Conservation (phyloP, 345 rosid species). For the Acer saccharum region DNA sequence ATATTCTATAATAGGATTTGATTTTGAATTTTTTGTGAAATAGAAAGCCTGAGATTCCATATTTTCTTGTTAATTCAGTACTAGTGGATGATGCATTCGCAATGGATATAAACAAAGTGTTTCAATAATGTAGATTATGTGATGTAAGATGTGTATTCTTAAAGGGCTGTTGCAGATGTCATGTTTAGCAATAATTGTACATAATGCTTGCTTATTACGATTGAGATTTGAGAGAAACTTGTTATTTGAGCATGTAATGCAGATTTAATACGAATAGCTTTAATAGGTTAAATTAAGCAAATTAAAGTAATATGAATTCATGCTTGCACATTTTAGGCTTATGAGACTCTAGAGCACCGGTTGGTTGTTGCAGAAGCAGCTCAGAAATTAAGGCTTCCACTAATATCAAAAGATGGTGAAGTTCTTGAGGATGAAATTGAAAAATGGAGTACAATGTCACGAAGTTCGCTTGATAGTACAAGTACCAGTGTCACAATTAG, state of each 20-base stretch:
- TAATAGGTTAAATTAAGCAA: background rate
- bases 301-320: background rate
- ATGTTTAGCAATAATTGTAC: background rate
- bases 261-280: background rate
- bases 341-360: slow-evolving; percentile 86
- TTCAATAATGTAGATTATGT: background rate
- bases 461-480: slow-evolving; percentile 86
- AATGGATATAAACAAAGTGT: background rate
- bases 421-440: slow-evolving; percentile 93
- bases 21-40: no score
- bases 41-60: no score
- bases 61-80: no score
- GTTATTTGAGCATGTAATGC: background rate
- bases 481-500: slow-evolving; percentile 70
- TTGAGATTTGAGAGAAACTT: background rate
- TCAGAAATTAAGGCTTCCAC: slow-evolving; percentile 91
- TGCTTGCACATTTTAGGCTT: slow-evolving; percentile 51
- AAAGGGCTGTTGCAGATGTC: background rate
- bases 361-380: slow-evolving; percentile 96
- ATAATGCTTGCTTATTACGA: background rate
- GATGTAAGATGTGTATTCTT: background rate
- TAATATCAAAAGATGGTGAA: slow-evolving; percentile 89
- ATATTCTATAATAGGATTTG: no score
- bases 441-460: slow-evolving; percentile 81
- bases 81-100: no score